Evolutionary conservation across 352 stramenopile species (phyloP), one percentile per base, ranked within the genome.

Genomic region (Aphanomyces stellatus): DNA sequence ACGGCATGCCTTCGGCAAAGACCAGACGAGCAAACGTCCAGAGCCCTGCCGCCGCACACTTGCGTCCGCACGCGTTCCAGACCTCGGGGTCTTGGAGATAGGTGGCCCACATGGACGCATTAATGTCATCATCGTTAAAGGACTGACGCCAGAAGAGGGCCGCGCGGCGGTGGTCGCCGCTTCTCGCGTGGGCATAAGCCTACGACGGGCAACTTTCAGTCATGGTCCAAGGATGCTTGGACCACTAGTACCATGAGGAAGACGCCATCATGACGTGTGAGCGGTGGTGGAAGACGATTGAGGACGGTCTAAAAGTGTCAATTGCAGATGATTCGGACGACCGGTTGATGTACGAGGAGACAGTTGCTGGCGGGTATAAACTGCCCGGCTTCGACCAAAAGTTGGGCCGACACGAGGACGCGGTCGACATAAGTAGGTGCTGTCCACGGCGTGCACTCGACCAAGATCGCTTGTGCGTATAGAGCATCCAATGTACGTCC

Each of bases 1-100:
- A 57, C 13, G 49, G 49, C 25, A 57, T 57, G 49, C 25, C 49
- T 35, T 57, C 49, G 22, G 22, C 49, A 35, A 57, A 57, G 19
- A 57, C 19, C 25, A 22, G 30, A 30, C 5, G 17, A 6, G 49
- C 49, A 34, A 57, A 37, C 8, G 22, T 30, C 49, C 49, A 57
- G 10, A 35, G 49, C 7, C 49, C 49, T 15, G 49, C 25, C 6
- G 49, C 25, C 0, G 33, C 30, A 22, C 30, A 57, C 2, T 35
- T 33, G 25, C 49, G 25, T 22, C 25, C 49, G 19, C 42, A 25
- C 6, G n/a, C 42, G 42, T 51, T 24, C 42, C 42, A 51, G 6
- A 24, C 42, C 6, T 51, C 13, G 6, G 42, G 42, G 6, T 51
- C 13, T 8, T 51, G n/a, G 8, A 51, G 13, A 25, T 24, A 22